Percentiles rank a stretch among this genome's conserved stretches.
phyloP scores from a whole-genome alignment of 768 basidiomycete genomes.

The Russula emetica region DNA sequence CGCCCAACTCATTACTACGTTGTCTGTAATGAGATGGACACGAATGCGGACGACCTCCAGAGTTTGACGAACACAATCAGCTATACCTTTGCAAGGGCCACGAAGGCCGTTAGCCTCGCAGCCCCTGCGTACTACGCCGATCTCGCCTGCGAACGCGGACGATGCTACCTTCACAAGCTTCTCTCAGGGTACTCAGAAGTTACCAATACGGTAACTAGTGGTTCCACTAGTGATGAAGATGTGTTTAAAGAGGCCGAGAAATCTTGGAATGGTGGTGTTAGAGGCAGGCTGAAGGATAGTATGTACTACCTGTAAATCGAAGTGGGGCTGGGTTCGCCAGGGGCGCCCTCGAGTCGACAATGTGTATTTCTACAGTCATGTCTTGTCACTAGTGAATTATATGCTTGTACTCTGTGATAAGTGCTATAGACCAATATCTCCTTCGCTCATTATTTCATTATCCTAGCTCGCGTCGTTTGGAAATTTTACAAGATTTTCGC shows the following conservation, averaged over 20 bases:
- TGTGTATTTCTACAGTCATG: not conserved
- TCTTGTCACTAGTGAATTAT: not conserved
- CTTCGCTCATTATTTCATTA: not conserved
- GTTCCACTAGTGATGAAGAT: slow-evolving; percentile 44
- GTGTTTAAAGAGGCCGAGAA: slow-evolving; percentile 50
- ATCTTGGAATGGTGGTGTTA: slow-evolving; percentile 56
- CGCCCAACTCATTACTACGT: slow-evolving; percentile 54
- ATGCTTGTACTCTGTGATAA: not conserved
- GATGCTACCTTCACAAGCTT: slow-evolving; percentile 50
- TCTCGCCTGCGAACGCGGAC: slow-evolving; percentile 49
- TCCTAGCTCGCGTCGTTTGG: not conserved
- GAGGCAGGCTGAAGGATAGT: slow-evolving; percentile 53
- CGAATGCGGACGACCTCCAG: slow-evolving; percentile 49
- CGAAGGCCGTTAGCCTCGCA: slow-evolving; percentile 47
- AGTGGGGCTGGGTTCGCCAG: not conserved
- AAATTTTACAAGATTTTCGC: not conserved
- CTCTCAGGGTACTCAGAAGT: slow-evolving; percentile 41
- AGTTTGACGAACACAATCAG: slow-evolving; percentile 51
- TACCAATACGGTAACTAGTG: slow-evolving; percentile 35
- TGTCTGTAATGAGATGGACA: slow-evolving; percentile 50
- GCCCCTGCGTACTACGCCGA: slow-evolving; percentile 47
- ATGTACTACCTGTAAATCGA: slow-evolving; percentile 67
- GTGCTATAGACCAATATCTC: not conserved
- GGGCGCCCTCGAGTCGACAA: not conserved
- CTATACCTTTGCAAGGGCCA: slow-evolving; percentile 59